Evolutionary conservation across 139 green algal genomes (phyloP), one percentile per base, ranked within the genome.

Genomic region (Chlorella sp.): DNA sequence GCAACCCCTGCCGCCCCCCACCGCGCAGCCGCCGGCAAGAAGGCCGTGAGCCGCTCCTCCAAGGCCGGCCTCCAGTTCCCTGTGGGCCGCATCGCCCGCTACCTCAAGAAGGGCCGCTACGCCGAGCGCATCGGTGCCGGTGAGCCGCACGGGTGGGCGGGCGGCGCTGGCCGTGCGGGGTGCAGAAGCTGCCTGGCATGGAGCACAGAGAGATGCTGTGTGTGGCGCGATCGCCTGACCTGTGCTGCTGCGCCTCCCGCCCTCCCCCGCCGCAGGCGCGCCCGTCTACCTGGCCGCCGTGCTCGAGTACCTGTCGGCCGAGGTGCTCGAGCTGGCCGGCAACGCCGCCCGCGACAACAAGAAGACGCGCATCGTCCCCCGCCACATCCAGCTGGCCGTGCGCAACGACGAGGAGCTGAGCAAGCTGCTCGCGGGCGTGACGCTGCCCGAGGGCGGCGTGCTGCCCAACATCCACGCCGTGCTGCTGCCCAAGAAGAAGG

Each of bases 351-450:
- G 93, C 50, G 93, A 97, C 88, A 97, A 97, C 90, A 97, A 97
- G 88, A 97, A 97, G 91, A 95, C 87, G 56, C 89, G 93, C 73
- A 97, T 97, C 67, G 73, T 92, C 11, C 91, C 92, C 42, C 83
- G 93, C 68, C 92, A 97, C 84, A 96, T 97, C 79, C 92, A 97
- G 87, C 86, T 97, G 46, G 92, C 94, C 43, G 90, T 98, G 64
- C 86, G 92, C 75, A 98, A 97, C 78, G 93, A 98, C 68, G 93
- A 98, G 88, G 94, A 98, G 90, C 90, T 98, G 73, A 83, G 67
- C 90, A 97, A 97, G 90, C 90, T 98, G 71, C 86, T 96, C 12
- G 84, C 85, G 17, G 79, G 73, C 38, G 91, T 94, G 35, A 95
- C 91, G 71, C 95, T 96, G 71, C 87, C 92, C 31, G 64, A 86